These are phyloP conservation scores for Penicillium sp. DNA, from an alignment of 2,329 filamentous ascomycete species.

Conservation along the genomic window DNA sequence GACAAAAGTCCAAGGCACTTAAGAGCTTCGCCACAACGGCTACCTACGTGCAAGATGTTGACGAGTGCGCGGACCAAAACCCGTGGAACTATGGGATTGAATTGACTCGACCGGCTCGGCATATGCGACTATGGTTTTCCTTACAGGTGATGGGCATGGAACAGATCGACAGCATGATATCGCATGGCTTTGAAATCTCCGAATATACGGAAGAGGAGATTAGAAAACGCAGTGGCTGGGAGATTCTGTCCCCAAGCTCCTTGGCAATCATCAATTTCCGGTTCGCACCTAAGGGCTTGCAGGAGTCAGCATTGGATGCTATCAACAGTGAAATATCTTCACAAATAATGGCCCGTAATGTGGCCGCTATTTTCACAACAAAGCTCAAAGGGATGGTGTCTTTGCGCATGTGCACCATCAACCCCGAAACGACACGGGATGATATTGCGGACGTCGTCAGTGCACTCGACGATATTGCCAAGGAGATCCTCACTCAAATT, in stretches of 20 bases:
- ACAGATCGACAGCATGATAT: background rate
- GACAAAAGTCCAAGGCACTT: constrained; percentile 6
- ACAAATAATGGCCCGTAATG: background rate
- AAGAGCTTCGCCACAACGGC: constrained; percentile 17
- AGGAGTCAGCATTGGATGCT: background rate
- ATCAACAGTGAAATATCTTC: background rate
- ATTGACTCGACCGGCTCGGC: background rate
- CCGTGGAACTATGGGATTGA: background rate
- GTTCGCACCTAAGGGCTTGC: background rate
- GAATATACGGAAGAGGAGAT: background rate
- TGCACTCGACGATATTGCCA: too few species aligned
- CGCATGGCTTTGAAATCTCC: background rate
- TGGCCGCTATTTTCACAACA: constrained; percentile 4
- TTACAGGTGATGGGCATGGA: constrained; percentile 23
- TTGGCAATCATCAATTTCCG: background rate
- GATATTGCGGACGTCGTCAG: background rate
- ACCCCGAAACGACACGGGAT: background rate
- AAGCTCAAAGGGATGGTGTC: background rate
- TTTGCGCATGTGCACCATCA: constrained; percentile 2
- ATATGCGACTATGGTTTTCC: constrained; percentile 1
- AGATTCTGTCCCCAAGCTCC: constrained; percentile 18
- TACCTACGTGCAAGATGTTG: constrained; percentile 1
- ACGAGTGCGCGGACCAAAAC: too few species aligned
- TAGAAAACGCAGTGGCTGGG: background rate
- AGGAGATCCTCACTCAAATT: too few species aligned